phyloP scores from a whole-genome alignment of 2,329 filamentous ascomycete species.

The Diplocarpon mali region DNA sequence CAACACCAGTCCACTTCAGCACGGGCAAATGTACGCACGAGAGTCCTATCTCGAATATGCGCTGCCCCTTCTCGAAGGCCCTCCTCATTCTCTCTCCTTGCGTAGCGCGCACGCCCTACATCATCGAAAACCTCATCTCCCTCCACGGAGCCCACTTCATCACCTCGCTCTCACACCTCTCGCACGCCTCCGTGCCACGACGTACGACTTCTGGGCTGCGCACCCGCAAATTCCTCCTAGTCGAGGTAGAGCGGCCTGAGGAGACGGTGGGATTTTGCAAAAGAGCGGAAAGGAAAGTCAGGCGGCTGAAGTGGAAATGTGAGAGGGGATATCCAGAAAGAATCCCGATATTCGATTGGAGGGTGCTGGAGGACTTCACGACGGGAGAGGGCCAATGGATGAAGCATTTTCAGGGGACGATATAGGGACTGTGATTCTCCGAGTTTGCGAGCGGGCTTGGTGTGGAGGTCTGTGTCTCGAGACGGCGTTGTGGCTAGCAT shows the following conservation, averaged over 20 bases:
- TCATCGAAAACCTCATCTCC: slow-evolving; percentile 18
- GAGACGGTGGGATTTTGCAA: slow-evolving; percentile 26
- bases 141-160: slow-evolving; percentile 15
- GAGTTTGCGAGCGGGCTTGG: no score
- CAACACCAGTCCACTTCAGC: background rate
- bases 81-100: slow-evolving; percentile 23
- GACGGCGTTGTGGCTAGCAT: no score
- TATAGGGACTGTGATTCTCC: background rate
- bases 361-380: slow-evolving; percentile 31
- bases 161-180: slow-evolving; percentile 9
- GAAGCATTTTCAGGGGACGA: slow-evolving; percentile 7
- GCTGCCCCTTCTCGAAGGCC: slow-evolving; percentile 7
- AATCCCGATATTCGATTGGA: slow-evolving; percentile 29
- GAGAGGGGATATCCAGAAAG: slow-evolving; percentile 20
- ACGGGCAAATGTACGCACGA: slow-evolving; percentile 11
- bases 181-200: slow-evolving; percentile 10
- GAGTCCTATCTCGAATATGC: background rate
- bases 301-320: slow-evolving; percentile 21
- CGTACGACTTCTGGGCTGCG: slow-evolving; percentile 12
- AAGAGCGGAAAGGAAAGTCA: slow-evolving; percentile 16
- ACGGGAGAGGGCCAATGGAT: slow-evolving; percentile 30
- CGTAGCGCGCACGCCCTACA: slow-evolving; percentile 11
- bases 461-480: no score
- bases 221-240: slow-evolving; percentile 26
- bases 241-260: slow-evolving; percentile 26